Evolutionary conservation across 75 land plant genomes (phyloP).

Genomic region (Larix kaempferi): DNA sequence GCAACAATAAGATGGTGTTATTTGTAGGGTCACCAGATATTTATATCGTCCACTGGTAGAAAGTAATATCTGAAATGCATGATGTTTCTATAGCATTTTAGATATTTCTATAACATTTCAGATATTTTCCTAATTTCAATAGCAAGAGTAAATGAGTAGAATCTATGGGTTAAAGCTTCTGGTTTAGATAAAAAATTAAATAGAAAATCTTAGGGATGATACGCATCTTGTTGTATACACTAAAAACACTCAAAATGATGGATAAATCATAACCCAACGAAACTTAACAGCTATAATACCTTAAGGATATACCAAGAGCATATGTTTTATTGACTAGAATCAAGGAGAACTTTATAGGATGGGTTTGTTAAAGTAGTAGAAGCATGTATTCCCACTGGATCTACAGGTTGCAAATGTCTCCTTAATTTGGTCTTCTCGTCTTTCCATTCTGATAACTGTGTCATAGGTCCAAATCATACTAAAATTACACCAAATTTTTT

Average conservation of each 20-base stretch:
- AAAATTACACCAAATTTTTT: conserved; percentile 35
- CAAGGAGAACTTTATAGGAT: conserved; percentile 84
- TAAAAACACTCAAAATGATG: background rate
- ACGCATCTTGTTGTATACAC: no score
- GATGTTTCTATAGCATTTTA: no score
- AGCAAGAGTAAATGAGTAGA: no score
- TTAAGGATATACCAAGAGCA: conserved; percentile 81
- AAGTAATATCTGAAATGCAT: no score
- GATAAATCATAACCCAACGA: conserved; percentile 6
- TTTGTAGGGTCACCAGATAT: no score
- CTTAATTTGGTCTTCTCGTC: conserved; percentile 14
- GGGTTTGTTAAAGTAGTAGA: conserved; percentile 96
- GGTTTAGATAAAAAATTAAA: no score
- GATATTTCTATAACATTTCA: no score
- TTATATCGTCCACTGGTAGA: no score
- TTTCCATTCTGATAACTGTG: background rate
- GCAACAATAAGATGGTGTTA: no score
- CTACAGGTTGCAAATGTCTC: conserved; percentile 50
- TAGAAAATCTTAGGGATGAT: no score
- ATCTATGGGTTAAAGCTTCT: no score
- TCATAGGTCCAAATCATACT: conserved; percentile 14
- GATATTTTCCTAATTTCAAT: no score
- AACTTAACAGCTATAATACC: conserved; percentile 30
- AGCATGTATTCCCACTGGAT: conserved; percentile 94
- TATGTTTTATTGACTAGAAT: conserved; percentile 62